Percentiles rank a stretch among this genome's conserved stretches.
Conservation (phyloP, 805 yeast species). For the Priceomyces castillae region DNA sequence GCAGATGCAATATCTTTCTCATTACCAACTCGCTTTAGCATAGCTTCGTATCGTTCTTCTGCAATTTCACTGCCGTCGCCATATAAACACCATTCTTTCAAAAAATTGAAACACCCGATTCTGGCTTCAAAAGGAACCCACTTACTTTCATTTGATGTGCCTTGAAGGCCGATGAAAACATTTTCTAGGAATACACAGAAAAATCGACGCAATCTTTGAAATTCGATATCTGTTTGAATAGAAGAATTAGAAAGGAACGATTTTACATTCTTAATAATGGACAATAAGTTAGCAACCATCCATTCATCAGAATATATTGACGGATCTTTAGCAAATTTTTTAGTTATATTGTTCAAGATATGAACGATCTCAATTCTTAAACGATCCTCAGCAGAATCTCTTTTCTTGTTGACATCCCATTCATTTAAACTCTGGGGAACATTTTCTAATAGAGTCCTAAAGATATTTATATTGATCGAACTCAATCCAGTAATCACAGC, state of each 20-base stretch:
- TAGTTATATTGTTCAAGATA: constrained; percentile 64
- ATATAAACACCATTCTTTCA: constrained; percentile 94
- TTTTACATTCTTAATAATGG: constrained; percentile 61
- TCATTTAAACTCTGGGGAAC: constrained; percentile 57
- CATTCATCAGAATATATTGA: constrained; percentile 60
- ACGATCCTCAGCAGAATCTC: constrained; percentile 38
- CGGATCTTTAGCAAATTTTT: constrained; percentile 51
- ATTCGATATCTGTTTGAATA: constrained; percentile 64
- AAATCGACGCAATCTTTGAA: constrained; percentile 74
- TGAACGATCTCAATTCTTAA: constrained; percentile 77
- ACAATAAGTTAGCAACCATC: constrained; percentile 61
- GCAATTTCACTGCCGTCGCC: constrained; percentile 64
- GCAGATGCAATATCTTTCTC: constrained; percentile 47
- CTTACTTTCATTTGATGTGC: constrained; percentile 34
- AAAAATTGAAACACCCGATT: constrained; percentile 72
- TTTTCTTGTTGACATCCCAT: constrained; percentile 39
- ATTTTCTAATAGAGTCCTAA: constrained; percentile 75
- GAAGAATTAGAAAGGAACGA: constrained; percentile 52
- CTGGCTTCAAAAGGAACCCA: constrained; percentile 88
- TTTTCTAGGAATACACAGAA: constrained; percentile 81
- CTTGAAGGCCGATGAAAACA: constrained; percentile 56
- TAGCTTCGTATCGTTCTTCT: constrained; percentile 60
- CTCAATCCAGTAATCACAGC: constrained; percentile 88
- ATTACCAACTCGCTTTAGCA: constrained; percentile 45
- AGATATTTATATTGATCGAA: constrained; percentile 86